Conservation (phyloP, 331 rosid genomes). For the Quercus tomentella region DNA sequence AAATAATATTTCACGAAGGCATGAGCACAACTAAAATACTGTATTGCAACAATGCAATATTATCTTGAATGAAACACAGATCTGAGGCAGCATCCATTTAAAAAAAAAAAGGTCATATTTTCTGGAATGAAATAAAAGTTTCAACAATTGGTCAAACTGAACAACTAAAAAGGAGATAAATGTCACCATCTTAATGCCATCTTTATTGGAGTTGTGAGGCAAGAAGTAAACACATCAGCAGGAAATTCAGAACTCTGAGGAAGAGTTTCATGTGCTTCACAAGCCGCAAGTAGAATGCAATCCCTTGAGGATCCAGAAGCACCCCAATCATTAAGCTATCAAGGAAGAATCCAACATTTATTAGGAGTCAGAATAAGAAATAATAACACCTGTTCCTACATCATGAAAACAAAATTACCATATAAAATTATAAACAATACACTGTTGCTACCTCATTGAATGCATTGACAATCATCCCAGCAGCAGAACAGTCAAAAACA, state of each 20-base stretch:
- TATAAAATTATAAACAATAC: conserved; percentile 4
- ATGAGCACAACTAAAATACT: neutral
- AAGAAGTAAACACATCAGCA: conserved; percentile 94
- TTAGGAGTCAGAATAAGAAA: conserved; percentile 18
- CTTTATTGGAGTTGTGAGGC: conserved; percentile 98
- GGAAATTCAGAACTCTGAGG: conserved; percentile 99
- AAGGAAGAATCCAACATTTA: conserved; percentile 19
- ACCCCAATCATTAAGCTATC: conserved; percentile 78
- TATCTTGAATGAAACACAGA: neutral
- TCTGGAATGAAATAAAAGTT: neutral
- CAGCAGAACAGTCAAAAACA: conserved; percentile 97
- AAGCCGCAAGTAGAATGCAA: conserved; percentile 96
- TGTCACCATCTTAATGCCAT: conserved; percentile 96
- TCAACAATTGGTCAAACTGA: neutral
- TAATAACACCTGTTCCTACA: conserved; percentile 11
- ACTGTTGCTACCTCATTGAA: conserved; percentile 64
- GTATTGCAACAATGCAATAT: neutral
- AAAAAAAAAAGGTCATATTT: neutral
- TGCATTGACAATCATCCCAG: conserved; percentile 82
- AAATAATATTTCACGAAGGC: neutral
- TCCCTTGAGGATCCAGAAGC: conserved; percentile 80
- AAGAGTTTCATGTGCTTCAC: conserved; percentile 95
- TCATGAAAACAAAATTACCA: neutral
- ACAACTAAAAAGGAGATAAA: conserved; percentile 23
- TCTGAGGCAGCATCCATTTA: neutral